Evolutionary conservation across 1,284 basidiomycete species (phyloP), one percentile per base, ranked within the genome.

Genomic region (Meripilus lineatus): DNA sequence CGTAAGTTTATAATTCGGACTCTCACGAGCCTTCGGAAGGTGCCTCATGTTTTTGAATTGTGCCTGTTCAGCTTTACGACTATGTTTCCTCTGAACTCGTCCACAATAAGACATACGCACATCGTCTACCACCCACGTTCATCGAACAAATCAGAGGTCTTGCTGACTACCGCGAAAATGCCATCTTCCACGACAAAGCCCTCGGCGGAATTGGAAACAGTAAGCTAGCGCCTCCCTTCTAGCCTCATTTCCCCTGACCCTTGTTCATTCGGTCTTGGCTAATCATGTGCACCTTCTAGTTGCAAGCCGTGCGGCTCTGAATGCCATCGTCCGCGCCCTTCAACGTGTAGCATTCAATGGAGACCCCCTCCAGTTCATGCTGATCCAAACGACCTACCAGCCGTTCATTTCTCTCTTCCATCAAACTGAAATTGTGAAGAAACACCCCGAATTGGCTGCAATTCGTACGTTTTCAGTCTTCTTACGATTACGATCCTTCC

Each of bases 391-490:
- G 18, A 86, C 86, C 52, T 93, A 93, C 72, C 90, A 93, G 64
- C 85, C 90, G 14, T 89, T 93, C 76, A 82, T 93, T 56, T 89
- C 88, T 13, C 73, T 93, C 61, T 84, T 91, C 77, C 79, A 84
- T 62, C 78, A 89, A 66, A 81, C 85, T 14, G 81, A 82, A 44
- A 65, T 81, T 47, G 54, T 65, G 49, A 68, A 76, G 49, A 64
- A 72, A 18, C 66, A 79, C 60, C 81, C 84, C 1, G 72, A 81
- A 43, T 63, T 83, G 47, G 63, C 68, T 34, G 79, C 72, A 32
- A 79, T 90, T 50, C 83, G 84, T 84, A 56, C 56, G 77, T n/a
- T n/a, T n/a, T n/a, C n/a, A n/a, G n/a, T n/a, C n/a, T n/a, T n/a
- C n/a, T n/a, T n/a, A n/a, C n/a, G n/a, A n/a, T n/a, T n/a, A n/a